Base-by-base conservation (phyloP, 805 yeast genomes). In the Yamadazyma ubonensis region DNA sequence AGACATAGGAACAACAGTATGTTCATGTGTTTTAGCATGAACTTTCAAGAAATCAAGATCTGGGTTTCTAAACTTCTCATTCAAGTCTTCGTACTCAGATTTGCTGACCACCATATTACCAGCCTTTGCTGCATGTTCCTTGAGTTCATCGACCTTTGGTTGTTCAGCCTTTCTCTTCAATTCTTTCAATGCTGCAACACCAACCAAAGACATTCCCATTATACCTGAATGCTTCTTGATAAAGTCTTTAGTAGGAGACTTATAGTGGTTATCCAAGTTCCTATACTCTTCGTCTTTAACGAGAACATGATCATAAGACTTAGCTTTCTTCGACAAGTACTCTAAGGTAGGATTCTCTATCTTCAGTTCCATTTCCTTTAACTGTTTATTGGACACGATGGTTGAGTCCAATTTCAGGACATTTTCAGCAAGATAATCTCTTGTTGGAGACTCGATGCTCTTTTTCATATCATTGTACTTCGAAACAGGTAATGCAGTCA, bases 121-220 rank as follows among this genome's bases (percentile, higher is more conserved):
- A n/a, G 49, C 41, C 7, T 28, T 32, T 4, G 45, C 49, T 2
- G 73, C 69, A 36, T 58, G 59, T 20, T 59, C 60, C 25, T 53
- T 54, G 15, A 75, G 44, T 29, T 56, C 61, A 0, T 59, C 65
- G 5, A 54, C 26, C 1, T 63, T 46, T 17, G 67, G 69, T 3
- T 38, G 27, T 4, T 56, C 48, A 8, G 49, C 39, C n/a, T 36
- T 42, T 6, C 33, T 32, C 25, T 36, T 43, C 43, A 55, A 43
- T 6, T 41, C 40, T 19, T 41, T 37, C 25, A 42, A 42, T 15
- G 43, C 34, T 4, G 36, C 28, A 14, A 22, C 34, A 10, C 46
- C 46, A 36, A 54, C 21, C 16, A 54, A 34, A 1, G 48, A 36
- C 22, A 48, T 42, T 9, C 67, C 70, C 22, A 50, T 39, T 2